A percentile compares a stretch with the other conserved stretches of the same genome.
Conservation (phyloP, 768 basidiomycete species). For the Botryobasidium botryosum region DNA sequence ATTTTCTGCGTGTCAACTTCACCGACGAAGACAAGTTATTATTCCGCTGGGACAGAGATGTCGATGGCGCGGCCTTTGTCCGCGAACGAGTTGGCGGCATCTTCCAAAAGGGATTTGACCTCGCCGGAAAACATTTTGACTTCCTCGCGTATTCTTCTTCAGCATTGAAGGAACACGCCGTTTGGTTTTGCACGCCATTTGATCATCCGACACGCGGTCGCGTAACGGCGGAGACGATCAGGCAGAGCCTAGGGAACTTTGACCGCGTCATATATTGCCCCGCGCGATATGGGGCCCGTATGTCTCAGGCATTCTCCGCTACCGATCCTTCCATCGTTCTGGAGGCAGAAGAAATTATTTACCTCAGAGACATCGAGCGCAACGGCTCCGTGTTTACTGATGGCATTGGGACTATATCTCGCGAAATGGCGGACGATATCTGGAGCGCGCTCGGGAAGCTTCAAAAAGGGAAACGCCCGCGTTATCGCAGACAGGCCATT, state of each 20-base stretch:
- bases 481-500: conserved; percentile 23
- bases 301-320: conserved; percentile 60
- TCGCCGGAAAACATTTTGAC: conserved; percentile 38
- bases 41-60: conserved; percentile 51
- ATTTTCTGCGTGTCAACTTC: conserved; percentile 72
- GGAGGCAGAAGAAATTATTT: conserved; percentile 23
- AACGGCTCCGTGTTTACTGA: conserved; percentile 40
- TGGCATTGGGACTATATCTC: conserved; percentile 50
- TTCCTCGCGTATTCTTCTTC: conserved; percentile 64
- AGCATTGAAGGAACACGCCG: conserved; percentile 61
- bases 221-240: conserved; percentile 33
- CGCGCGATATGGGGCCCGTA: conserved; percentile 51
- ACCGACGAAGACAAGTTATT: conserved; percentile 67
- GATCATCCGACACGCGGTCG: conserved; percentile 18
- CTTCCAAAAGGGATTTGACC: conserved; percentile 44
- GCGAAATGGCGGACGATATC: conserved; percentile 34
- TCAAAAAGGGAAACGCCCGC: conserved; percentile 16
- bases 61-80: conserved; percentile 41
- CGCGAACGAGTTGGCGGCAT: conserved; percentile 37
- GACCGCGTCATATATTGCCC: conserved; percentile 36
- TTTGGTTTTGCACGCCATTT: conserved; percentile 62
- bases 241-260: conserved; percentile 38
- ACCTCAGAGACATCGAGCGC: conserved; percentile 32
- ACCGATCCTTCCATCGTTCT: conserved; percentile 42
- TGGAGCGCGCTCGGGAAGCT: conserved; percentile 24